phyloP scores from a whole-genome alignment of 2,329 filamentous ascomycete species.

The Fonsecaea multimorphosa region DNA sequence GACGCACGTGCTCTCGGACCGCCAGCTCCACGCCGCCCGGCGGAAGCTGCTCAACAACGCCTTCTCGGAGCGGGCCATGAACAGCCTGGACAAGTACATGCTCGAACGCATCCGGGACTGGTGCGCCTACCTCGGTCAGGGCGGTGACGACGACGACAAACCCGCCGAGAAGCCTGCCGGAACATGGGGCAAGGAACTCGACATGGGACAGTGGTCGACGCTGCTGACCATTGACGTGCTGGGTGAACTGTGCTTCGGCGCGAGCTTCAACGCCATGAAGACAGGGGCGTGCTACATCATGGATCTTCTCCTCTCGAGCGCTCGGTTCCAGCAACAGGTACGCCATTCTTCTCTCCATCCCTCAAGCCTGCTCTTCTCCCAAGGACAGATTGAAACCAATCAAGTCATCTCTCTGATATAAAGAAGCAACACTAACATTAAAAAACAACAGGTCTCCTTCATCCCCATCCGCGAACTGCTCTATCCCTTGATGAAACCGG shows the following conservation, averaged over 20 bases:
- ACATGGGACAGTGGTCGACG: conserved; percentile 54
- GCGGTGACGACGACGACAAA: conserved; percentile 7
- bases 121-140: conserved; percentile 41
- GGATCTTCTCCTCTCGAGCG: conserved; percentile 42
- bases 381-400: too few species aligned
- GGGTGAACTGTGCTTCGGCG: conserved; percentile 53
- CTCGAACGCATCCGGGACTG: conserved; percentile 51
- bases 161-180: conserved; percentile 9
- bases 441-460: conserved; percentile 12
- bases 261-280: conserved; percentile 49
- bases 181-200: conserved; percentile 49
- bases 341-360: not conserved
- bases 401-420: too few species aligned
- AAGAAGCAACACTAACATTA: not conserved
- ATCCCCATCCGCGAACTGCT: conserved; percentile 25
- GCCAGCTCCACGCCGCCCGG: conserved; percentile 33
- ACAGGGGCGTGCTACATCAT: conserved; percentile 53
- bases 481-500: conserved; percentile 18
- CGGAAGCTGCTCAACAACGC: conserved; percentile 45
- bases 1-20: conserved; percentile 47
- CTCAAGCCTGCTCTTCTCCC: too few species aligned
- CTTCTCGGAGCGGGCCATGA: conserved; percentile 47
- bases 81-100: conserved; percentile 55
- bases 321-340: conserved; percentile 21
- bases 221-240: conserved; percentile 60